Evolutionary conservation across 805 yeast genomes (phyloP).

Genomic region (Wickerhamomyces strasburgensis): DNA sequence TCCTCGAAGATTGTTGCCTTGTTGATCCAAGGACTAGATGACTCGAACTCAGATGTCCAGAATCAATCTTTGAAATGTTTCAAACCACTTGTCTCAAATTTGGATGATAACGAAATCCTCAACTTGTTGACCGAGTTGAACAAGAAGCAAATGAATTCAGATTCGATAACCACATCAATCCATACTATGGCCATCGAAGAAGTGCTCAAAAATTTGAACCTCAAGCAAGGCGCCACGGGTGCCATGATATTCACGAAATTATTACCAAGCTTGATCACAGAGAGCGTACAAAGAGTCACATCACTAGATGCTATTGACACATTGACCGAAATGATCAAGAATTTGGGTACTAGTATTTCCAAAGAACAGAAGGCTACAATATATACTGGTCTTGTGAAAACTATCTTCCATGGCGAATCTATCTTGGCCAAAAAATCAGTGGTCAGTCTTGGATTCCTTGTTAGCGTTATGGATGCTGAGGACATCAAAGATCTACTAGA

Average conservation of each 20-base stretch:
- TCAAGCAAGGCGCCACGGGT: slow-evolving; percentile 22
- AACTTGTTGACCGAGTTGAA: slow-evolving; percentile 17
- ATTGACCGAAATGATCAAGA: slow-evolving; percentile 48
- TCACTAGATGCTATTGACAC: slow-evolving; percentile 58
- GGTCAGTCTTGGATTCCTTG: slow-evolving; percentile 40
- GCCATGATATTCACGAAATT: slow-evolving; percentile 31
- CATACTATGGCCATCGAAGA: slow-evolving; percentile 26
- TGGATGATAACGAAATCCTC: slow-evolving; percentile 23
- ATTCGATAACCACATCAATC: slow-evolving; percentile 25
- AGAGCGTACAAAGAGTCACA: slow-evolving; percentile 27
- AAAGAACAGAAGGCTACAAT: slow-evolving; percentile 29
- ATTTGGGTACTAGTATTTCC: slow-evolving; percentile 40
- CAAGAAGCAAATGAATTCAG: slow-evolving; percentile 15
- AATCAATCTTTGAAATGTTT: slow-evolving; percentile 64
- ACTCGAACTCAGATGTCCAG: slow-evolving; percentile 67
- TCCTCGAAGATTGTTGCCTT: slow-evolving; percentile 35
- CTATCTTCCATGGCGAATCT: slow-evolving; percentile 37
- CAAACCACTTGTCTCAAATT: slow-evolving; percentile 30
- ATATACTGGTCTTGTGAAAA: slow-evolving; percentile 28
- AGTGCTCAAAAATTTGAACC: slow-evolving; percentile 21
- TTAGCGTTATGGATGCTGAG: slow-evolving; percentile 24
- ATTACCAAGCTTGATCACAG: slow-evolving; percentile 33
- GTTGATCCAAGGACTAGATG: slow-evolving; percentile 44
- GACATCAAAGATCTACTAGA: slow-evolving; percentile 22
- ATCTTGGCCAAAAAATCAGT: slow-evolving; percentile 48